Base-by-base conservation (phyloP, 306 rosid species). In the Trichosanthes truncata region DNA sequence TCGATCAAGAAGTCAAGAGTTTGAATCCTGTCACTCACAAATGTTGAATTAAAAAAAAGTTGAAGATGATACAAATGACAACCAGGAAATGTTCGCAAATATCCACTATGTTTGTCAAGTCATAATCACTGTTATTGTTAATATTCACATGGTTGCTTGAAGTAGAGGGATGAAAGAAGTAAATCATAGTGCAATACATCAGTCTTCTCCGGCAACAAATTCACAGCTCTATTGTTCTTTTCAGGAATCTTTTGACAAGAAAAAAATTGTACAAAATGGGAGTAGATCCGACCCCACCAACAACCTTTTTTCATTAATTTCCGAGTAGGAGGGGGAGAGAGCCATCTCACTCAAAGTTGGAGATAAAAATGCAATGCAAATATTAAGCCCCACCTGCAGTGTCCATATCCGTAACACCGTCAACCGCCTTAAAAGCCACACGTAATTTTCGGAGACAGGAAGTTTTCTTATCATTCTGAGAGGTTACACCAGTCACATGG, bases 331-430 rank as follows among this genome's bases (percentile, higher is more conserved):
- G 20, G 46, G 46, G 74, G 29, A 21, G 75, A 68, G 53, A 66
- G 74, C 11, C 79, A 51, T 76, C 77, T 65, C 11, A 49, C 84
- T 60, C 55, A 80, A 71, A 81, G 67, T 74, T 46, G 62, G 35
- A 53, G 66, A 76, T 76, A 11, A 52, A 33, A 74, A 51, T 76
- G 79, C 6, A 45, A 71, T 45, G 59, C 15, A 77, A 48, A 78
- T 69, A 57, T 86, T 80, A 94, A 33, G 97, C 91, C 83, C 91
- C 97, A 23, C 96, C 97, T 51, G 91, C 97, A 12, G 93, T 90
- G 78, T 95, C 97, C 97, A 93, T 90, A 73, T 95, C 99, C 10
- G 96, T 65, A 80, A 89, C 90, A 79, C 92, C 99, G 41, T 95
- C 97, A 69, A 82, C 86, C 78, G 94, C 97, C 86, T 89, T 91